Conservation (phyloP, 805 yeast genomes). For the Saturnispora sanitii region DNA sequence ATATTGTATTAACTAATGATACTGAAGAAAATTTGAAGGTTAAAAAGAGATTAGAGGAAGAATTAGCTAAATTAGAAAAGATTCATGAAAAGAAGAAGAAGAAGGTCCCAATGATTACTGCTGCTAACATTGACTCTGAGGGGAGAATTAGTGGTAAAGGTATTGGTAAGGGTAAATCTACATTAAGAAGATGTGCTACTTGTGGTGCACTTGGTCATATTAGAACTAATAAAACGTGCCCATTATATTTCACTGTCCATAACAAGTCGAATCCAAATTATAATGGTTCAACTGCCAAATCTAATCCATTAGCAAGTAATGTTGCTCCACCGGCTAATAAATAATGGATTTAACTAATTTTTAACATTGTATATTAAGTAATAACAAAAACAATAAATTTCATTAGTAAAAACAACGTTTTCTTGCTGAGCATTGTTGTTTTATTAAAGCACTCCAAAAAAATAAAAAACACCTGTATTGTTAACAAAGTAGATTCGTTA, state of each 20-base stretch:
- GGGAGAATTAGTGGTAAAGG: constrained; percentile 51
- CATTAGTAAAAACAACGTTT: too few species aligned
- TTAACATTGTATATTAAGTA: too few species aligned
- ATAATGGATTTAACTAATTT: background rate
- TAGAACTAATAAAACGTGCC: constrained; percentile 85
- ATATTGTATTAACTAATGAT: constrained; percentile 69
- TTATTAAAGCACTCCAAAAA: too few species aligned
- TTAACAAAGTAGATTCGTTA: too few species aligned
- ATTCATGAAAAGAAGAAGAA: constrained; percentile 46
- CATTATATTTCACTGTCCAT: constrained; percentile 52
- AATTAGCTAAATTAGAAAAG: constrained; percentile 72
- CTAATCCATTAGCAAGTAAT: constrained; percentile 3
- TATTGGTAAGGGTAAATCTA: constrained; percentile 61
- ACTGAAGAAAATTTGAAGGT: constrained; percentile 73
- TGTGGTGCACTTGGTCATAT: constrained; percentile 96
- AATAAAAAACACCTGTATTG: too few species aligned
- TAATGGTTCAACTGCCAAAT: constrained; percentile 18
- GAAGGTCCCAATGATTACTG: constrained; percentile 23
- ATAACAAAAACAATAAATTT: too few species aligned
- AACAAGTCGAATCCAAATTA: constrained; percentile 29
- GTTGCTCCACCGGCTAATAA: background rate
- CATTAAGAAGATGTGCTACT: constrained; percentile 79
- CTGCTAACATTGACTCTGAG: constrained; percentile 28
- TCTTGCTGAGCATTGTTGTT: too few species aligned
- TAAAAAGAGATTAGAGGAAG: constrained; percentile 68